Evolutionary conservation across 1,284 basidiomycete species (phyloP), one percentile per base, ranked within the genome.

Genomic region (Ceratobasidium papillatum): DNA sequence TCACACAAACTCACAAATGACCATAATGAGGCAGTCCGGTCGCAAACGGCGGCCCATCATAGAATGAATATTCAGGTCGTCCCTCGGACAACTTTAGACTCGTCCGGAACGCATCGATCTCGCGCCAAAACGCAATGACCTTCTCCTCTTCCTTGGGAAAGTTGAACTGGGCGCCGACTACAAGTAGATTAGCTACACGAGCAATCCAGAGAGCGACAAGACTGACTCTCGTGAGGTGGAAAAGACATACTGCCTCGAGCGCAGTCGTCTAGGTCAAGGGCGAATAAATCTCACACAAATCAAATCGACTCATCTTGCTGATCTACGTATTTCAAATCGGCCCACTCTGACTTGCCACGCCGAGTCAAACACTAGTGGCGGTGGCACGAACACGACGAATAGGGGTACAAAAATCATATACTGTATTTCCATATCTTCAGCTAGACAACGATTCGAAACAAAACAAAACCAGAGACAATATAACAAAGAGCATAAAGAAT

Each of bases 21-120:
- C 97, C 96, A 81, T 99, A 99, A 82, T 99, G 97, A 3, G 97
- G 98, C 78, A 98, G 85, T 74, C 98, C 98, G 4, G 98, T 99
- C 0, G 97, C 97, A 80, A 99, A 99, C 0, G 97, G 97, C 5
- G 97, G 97, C 1, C 98, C 97, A 82, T 99, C 98, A 84, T 96
- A 99, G 86, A 99, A 99, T 54, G 94, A 91, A 83, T 89, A 99
- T 78, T 94, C 89, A 56, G 95, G 94, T 61, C 91, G 87, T 9
- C 94, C 95, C 81, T 98, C 92, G 1, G 94, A 95, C 74, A 98
- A 90, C 84, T 95, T 95, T 79, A 98, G 84, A 79, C 93, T 95
- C 4, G 96, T 98, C 82, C 93, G 89, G 85, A 99, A 99, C 72
- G 98, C 98, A 86, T 99, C 95, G 81, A 99, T 99, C 81, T 96